phyloP scores from a whole-genome alignment of 805 yeast species.

The Candida vaughaniae region DNA sequence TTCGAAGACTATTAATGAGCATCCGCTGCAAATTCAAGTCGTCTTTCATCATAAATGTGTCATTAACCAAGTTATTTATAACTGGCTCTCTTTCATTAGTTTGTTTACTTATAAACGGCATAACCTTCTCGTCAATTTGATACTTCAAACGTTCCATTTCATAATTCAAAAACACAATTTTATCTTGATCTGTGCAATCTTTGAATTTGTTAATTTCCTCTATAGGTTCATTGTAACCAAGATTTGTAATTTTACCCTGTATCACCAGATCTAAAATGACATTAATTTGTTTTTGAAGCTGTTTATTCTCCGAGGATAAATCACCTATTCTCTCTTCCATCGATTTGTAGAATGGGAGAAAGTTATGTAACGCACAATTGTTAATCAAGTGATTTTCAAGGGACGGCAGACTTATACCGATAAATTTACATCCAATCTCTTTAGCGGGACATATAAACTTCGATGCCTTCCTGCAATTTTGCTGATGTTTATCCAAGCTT shows the following conservation, averaged over 20 bases:
- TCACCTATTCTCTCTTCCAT: conserved; percentile 24
- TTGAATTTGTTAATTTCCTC: conserved; percentile 42
- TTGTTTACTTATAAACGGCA: conserved; percentile 30
- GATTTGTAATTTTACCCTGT: conserved; percentile 50
- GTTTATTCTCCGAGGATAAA: conserved; percentile 35
- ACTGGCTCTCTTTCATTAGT: conserved; percentile 27
- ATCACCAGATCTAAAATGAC: conserved; percentile 45
- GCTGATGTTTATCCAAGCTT: conserved; percentile 38
- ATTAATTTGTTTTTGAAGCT: conserved; percentile 44
- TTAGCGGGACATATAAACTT: conserved; percentile 47
- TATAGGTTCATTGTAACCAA: conserved; percentile 46
- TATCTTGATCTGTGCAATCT: conserved; percentile 24
- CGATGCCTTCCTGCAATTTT: conserved; percentile 39
- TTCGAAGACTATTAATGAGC: conserved; percentile 45
- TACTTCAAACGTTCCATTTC: conserved; percentile 45
- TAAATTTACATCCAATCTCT: conserved; percentile 52
- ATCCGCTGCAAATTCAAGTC: conserved; percentile 47
- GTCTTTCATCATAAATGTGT: conserved; percentile 42
- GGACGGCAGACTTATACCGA: conserved; percentile 33
- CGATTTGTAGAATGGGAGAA: conserved; percentile 25
- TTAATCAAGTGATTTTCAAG: conserved; percentile 34
- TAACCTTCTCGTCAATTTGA: conserved; percentile 39
- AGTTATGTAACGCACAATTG: conserved; percentile 29
- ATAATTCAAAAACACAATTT: conserved; percentile 31
- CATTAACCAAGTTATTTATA: conserved; percentile 33